Percentiles rank a stretch among this genome's conserved stretches.
Conservation (phyloP, 306 rosid species). For the Pyrus communis region DNA sequence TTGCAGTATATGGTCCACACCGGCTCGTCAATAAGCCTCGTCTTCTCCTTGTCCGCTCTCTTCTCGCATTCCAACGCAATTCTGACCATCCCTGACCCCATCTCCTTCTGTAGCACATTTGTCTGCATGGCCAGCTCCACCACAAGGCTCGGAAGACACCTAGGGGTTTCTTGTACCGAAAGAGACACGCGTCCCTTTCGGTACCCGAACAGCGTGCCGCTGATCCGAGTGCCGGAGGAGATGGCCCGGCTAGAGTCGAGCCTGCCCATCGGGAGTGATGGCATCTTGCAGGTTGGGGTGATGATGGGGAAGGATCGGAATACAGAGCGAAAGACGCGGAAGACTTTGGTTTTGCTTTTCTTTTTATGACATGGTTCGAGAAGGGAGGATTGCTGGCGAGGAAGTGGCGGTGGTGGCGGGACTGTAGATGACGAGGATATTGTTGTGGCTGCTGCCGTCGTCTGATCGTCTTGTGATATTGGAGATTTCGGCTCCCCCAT, state of each 20-base stretch:
- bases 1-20: slow-evolving; percentile 75
- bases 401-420: slow-evolving; percentile 21
- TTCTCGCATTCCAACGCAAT: slow-evolving; percentile 80
- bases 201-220: slow-evolving; percentile 62
- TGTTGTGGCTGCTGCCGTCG: background rate
- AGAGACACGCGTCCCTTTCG: slow-evolving; percentile 67
- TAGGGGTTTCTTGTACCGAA: slow-evolving; percentile 51
- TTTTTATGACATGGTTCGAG: slow-evolving; percentile 43
- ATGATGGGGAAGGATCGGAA: slow-evolving; percentile 72
- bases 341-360: slow-evolving; percentile 35
- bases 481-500: slow-evolving; percentile 58
- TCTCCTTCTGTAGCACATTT: slow-evolving; percentile 47
- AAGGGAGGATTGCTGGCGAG: slow-evolving; percentile 26
- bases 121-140: slow-evolving; percentile 71
- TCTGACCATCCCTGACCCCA: slow-evolving; percentile 64
- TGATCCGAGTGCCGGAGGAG: slow-evolving; percentile 16
- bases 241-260: background rate
- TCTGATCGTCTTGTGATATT: background rate
- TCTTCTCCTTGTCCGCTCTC: slow-evolving; percentile 50
- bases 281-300: slow-evolving; percentile 58
- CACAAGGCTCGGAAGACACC: slow-evolving; percentile 42
- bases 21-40: slow-evolving; percentile 45
- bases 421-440: slow-evolving; percentile 7
- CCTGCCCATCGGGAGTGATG: slow-evolving; percentile 20
- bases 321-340: slow-evolving; percentile 53